phyloP scores from a whole-genome alignment of 305 asterid species.

The Solanum chacoense region DNA sequence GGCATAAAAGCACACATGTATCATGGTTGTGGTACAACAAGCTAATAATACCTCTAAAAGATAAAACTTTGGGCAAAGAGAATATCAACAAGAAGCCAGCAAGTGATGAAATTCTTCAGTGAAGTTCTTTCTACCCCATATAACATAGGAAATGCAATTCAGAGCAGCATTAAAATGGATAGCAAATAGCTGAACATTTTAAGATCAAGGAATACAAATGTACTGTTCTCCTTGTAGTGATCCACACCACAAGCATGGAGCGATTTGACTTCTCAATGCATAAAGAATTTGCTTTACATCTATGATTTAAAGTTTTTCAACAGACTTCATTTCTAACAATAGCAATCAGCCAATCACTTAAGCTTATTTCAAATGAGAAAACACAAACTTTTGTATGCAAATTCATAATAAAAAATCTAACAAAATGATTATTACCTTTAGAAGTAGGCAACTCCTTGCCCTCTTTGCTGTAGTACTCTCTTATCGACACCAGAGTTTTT shows the following conservation, averaged over 20 bases:
- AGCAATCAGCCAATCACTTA: not conserved
- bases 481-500: conserved; percentile 65
- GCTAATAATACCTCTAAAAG: not conserved
- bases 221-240: not conserved
- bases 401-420: not conserved
- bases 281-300: not conserved
- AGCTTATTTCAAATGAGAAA: not conserved
- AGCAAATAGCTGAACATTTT: not conserved
- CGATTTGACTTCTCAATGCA: not conserved
- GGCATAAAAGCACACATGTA: not conserved
- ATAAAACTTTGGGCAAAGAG: not conserved
- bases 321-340: not conserved
- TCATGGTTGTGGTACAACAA: not conserved
- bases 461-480: conserved; percentile 70
- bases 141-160: not conserved
- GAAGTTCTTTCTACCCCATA: not conserved
- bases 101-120: not conserved
- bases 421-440: conserved; percentile 41
- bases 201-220: not conserved
- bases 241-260: not conserved
- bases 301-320: not conserved
- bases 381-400: not conserved
- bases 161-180: not conserved
- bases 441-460: conserved; percentile 84
- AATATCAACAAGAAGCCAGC: not conserved